A percentile compares a stretch with the other conserved stretches of the same genome.
phyloP scores from a whole-genome alignment of 2,329 filamentous ascomycete genomes.

The Exophiala bonariae region DNA sequence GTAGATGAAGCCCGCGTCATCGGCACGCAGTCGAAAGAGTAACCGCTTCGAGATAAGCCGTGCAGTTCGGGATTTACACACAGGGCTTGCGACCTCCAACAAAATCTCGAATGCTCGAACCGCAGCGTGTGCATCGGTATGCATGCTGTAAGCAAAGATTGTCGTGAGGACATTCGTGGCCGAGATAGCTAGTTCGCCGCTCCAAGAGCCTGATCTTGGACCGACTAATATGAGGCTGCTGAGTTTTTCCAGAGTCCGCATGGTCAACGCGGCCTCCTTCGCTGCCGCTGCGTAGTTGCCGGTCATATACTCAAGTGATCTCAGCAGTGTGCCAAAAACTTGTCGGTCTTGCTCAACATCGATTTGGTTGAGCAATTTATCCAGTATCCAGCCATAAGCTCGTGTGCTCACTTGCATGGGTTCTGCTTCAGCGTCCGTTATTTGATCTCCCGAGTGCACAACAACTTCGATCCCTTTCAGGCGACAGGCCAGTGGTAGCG shows the following conservation, averaged over 20 bases:
- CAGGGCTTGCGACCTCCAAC: constrained; percentile 15
- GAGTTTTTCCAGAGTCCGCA: constrained; percentile 14
- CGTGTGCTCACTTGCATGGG: neutral
- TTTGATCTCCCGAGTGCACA: constrained; percentile 4
- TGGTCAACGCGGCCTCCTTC: constrained; percentile 9
- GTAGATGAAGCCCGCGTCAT: constrained; percentile 75
- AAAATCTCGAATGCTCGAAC: constrained; percentile 17
- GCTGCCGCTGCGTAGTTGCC: constrained; percentile 16
- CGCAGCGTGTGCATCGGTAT: constrained; percentile 8
- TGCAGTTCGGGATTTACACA: constrained; percentile 63
- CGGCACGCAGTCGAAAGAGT: constrained; percentile 78
- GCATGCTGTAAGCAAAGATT: constrained; percentile 21
- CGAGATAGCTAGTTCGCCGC: constrained; percentile 14
- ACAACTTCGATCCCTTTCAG: constrained; percentile 18
- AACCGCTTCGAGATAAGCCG: constrained; percentile 74
- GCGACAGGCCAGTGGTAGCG: constrained; percentile 12
- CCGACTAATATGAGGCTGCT: constrained; percentile 7
- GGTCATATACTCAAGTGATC: constrained; percentile 17
- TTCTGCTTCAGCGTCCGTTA: neutral
- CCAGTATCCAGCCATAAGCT: constrained; percentile 16
- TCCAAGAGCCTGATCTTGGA: constrained; percentile 7
- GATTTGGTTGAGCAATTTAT: constrained; percentile 15
- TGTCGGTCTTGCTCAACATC: constrained; percentile 16
- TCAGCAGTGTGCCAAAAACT: constrained; percentile 16
- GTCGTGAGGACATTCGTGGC: constrained; percentile 19